Base-by-base conservation (phyloP, 2,329 filamentous ascomycete genomes). In the Fusarium sp. region DNA sequence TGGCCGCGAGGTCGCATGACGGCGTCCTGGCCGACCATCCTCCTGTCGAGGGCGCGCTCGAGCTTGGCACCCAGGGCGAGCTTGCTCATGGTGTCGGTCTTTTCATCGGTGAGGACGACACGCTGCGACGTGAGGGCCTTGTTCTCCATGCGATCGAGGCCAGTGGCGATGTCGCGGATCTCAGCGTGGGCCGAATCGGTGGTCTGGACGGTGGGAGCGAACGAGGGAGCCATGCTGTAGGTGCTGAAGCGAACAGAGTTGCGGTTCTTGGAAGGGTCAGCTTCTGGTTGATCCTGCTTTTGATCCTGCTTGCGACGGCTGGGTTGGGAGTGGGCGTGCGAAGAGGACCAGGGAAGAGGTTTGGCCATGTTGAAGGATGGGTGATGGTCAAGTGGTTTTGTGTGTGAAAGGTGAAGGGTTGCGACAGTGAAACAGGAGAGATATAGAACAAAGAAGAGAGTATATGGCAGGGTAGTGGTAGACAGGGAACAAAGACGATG, bases 1-100 rank as follows among this genome's bases (percentile, higher is more conserved):
- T 84, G 81, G 61, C 81, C 79, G 35, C 86, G 84, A 25, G 87
- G 90, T 74, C 93, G 91, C 88, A 97, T 95, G 83, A 94, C 92
- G 75, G 95, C 95, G 79, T 98, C 95, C 84, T 98, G 95, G 76
- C 93, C 86, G 32, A 90, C 93, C 95, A 98, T 97, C 80, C 95
- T 91, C 76, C 95, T 89, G 76, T 93, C 93, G 65, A 98, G 90
- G 25, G 95, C 95, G 70, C 95, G 92, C 82, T 98, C 95, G 45
- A 98, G 90, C 86, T 98, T 98, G 70, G 95, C 95, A 57, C 95
- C 94, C 62, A 98, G 89, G 41, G 95, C 95, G 68, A 97, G 89
- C 86, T 97, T 97, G 86, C 91, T 92, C 83, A 97, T 87, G 81
- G 93, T 92, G 79, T 94, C 93, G 23, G 89, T 91, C 88, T 97